Evolutionary conservation across 306 rosid species (phyloP).

Genomic region (Medicago truncatula): MtrunA17r5.0-ANR NC_053046.1:14405501-14406000

Average conservation of each 20-base stretch:
- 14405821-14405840: slow-evolving; percentile 62
- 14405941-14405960: slow-evolving; percentile 80
- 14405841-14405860: slow-evolving; percentile 89
- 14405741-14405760: slow-evolving; percentile 55
- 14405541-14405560: no score
- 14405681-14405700: slow-evolving; percentile 43
- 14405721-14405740: slow-evolving; percentile 60
- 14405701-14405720: slow-evolving; percentile 51
- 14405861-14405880: slow-evolving; percentile 96
- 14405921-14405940: slow-evolving; percentile 91
- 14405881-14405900: slow-evolving; percentile 91
- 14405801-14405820: slow-evolving; percentile 37
- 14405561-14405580: slow-evolving; percentile 37
- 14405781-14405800: slow-evolving; percentile 51
- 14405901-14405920: slow-evolving; percentile 93
- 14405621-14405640: slow-evolving; percentile 53
- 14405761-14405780: slow-evolving; percentile 58
- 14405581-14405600: slow-evolving; percentile 56
- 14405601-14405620: slow-evolving; percentile 65
- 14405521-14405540: background rate
- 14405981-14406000: slow-evolving; percentile 84
- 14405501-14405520: background rate
- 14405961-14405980: slow-evolving; percentile 86
- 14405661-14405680: slow-evolving; percentile 48
- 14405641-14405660: slow-evolving; percentile 63